Base-by-base conservation (phyloP, 2,329 filamentous ascomycete genomes). In the Diaporthe helianthi region DNA sequence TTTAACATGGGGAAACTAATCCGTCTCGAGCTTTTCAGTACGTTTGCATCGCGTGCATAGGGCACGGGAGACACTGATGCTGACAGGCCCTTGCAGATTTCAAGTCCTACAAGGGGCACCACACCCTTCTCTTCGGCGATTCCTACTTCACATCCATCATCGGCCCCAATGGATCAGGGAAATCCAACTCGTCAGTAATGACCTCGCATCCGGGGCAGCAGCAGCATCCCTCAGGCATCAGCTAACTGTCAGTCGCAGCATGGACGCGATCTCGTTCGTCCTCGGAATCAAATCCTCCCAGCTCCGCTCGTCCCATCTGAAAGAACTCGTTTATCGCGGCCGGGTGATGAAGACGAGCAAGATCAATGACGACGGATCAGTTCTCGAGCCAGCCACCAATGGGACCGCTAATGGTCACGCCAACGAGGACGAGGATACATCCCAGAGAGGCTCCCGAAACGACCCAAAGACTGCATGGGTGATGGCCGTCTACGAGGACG, bases 131-230 rank as follows among this genome's bases (percentile, higher is more conserved):
- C 65, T 98, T 99, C 76, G 95, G 95, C 77, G 95, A 99, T 83
- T 97, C 94, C 2, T 98, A 98, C 82, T 99, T 99, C 81, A 99
- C 96, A 61, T 99, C 96, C 51, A 98, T 99, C 78, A 98, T 99
- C 78, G 96, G 97, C 7, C 96, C 96, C 79, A 99, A 99, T 94
- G 96, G 96, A 84, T 98, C 96, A 44, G 96, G 96, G 73, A 99
- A 99, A 82, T 99, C 96, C 24, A 99, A 99, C 80, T 97, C 94
- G 93, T 95, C 82, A 79, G 90, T 84, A 9, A 51, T 31, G 8
- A 36, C 33, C 41, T 33, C 61, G 69, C 47, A 58, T 31, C 36
- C 67, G 73, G 54, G 73, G 47, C 19, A 54, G 51, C 54, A 24
- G 29, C 33, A n/a, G 36, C 15, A 12, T 13, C 44, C 38, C 22